Conservation (phyloP, 2,329 filamentous ascomycete genomes). For the Didymella lethalis region DNA sequence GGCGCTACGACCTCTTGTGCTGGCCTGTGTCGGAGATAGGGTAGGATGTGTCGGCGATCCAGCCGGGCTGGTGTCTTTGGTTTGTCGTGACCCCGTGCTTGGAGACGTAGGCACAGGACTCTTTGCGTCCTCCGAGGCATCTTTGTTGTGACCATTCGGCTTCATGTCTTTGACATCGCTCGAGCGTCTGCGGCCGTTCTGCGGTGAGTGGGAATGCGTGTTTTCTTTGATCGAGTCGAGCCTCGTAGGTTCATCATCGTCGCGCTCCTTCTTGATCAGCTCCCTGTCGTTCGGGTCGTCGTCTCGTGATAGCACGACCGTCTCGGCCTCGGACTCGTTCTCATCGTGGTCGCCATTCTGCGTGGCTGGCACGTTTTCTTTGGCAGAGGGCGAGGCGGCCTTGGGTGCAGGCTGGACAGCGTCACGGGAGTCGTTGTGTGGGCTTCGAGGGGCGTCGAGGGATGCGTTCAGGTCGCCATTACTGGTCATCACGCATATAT, state of each 20-base stretch:
- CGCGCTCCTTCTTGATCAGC: slow-evolving; percentile 52
- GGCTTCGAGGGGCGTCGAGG: slow-evolving; percentile 30
- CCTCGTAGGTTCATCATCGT: slow-evolving; percentile 35
- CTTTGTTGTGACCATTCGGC: slow-evolving; percentile 40
- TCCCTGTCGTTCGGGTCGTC: slow-evolving; percentile 52
- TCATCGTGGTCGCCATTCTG: slow-evolving; percentile 47
- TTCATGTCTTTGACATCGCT: slow-evolving; percentile 35
- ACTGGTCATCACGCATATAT: slow-evolving; percentile 51
- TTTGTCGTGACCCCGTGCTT: slow-evolving; percentile 45
- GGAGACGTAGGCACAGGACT: slow-evolving; percentile 47
- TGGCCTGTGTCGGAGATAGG: slow-evolving; percentile 38
- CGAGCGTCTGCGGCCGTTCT: slow-evolving; percentile 39
- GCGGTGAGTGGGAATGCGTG: slow-evolving; percentile 35
- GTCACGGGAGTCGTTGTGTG: slow-evolving; percentile 8
- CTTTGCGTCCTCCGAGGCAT: slow-evolving; percentile 43
- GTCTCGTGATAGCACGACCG: slow-evolving; percentile 55
- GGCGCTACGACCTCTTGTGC: slow-evolving; percentile 47
- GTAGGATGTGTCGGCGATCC: slow-evolving; percentile 39
- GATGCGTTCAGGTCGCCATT: slow-evolving; percentile 49
- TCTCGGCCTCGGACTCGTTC: slow-evolving; percentile 60
- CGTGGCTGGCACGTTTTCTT: slow-evolving; percentile 25
- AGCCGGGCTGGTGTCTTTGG: slow-evolving; percentile 46
- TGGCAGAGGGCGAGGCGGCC: slow-evolving; percentile 31
- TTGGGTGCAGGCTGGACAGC: slow-evolving; percentile 23
- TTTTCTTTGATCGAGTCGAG: slow-evolving; percentile 43